Evolutionary conservation across 2,329 filamentous ascomycete species (phyloP).

Genomic region (Ilyonectria destructans): DNA sequence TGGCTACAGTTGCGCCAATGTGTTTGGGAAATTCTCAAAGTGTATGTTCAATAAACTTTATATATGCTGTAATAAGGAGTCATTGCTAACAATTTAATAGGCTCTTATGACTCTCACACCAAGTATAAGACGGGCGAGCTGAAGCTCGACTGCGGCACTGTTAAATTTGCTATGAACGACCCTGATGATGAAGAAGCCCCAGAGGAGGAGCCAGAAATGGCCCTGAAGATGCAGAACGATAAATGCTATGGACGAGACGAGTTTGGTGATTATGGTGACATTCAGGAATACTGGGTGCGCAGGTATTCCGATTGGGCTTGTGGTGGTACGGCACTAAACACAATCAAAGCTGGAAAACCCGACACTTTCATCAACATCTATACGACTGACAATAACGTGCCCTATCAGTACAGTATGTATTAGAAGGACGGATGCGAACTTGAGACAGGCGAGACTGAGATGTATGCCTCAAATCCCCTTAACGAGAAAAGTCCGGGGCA

Average conservation of each 20-base stretch:
- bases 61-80: neutral
- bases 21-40: neutral
- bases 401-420: constrained; percentile 12
- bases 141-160: neutral
- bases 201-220: neutral
- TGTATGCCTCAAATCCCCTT: neutral
- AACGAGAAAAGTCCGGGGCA: neutral
- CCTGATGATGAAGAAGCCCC: neutral
- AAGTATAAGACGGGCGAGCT: neutral
- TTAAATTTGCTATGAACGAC: constrained; percentile 1
- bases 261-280: constrained; percentile 8
- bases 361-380: neutral
- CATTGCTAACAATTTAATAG: neutral
- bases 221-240: neutral
- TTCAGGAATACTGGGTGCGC: neutral
- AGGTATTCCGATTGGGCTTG: neutral
- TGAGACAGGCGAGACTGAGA: constrained; percentile 6
- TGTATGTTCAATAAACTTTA: neutral
- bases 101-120: constrained; percentile 4
- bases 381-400: neutral
- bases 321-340: neutral
- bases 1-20: neutral
- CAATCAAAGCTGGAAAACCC: neutral
- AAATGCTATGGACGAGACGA: constrained; percentile 9
- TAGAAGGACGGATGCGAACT: constrained; percentile 17